phyloP scores from a whole-genome alignment of 352 stramenopile genomes.

The Pythium aquatile region DNA sequence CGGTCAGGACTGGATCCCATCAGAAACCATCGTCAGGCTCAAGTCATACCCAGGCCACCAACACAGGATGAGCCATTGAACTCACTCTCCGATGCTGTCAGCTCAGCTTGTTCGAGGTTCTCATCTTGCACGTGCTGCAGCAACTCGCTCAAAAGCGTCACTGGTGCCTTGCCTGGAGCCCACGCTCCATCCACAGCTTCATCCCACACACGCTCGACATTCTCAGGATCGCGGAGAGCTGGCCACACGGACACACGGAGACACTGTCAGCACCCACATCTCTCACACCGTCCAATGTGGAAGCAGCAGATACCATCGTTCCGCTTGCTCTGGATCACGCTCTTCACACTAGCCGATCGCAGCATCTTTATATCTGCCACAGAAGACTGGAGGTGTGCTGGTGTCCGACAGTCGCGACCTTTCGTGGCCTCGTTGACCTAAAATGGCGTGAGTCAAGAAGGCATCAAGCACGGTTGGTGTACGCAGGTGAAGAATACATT shows the following conservation, averaged over 20 bases:
- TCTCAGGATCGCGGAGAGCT: conserved; percentile 36
- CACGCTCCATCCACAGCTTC: conserved; percentile 62
- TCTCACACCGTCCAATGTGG: background rate
- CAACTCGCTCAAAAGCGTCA: conserved; percentile 56
- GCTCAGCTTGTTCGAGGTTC: conserved; percentile 51
- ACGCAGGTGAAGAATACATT: conserved; percentile 1
- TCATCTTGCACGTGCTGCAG: conserved; percentile 56
- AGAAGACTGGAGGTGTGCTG: background rate
- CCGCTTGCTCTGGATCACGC: conserved; percentile 29
- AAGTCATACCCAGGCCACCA: background rate
- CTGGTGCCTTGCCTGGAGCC: conserved; percentile 55
- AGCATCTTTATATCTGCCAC: conserved; percentile 26
- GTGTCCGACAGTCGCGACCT: conserved; percentile 13
- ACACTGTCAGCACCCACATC: background rate
- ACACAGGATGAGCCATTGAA: conserved; percentile 34
- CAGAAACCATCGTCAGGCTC: background rate
- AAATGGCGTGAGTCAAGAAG: background rate
- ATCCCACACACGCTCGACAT: conserved; percentile 55
- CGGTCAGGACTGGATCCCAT: conserved; percentile 40
- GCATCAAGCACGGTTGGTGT: background rate
- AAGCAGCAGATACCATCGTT: conserved; percentile 16
- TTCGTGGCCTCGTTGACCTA: background rate
- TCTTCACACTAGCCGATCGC: conserved; percentile 31
- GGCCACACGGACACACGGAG: background rate
- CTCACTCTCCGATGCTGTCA: conserved; percentile 47